Evolutionary conservation across 371 early-diverging fungal species (phyloP).

Genomic region (Choanephora cucurbitarum): DNA sequence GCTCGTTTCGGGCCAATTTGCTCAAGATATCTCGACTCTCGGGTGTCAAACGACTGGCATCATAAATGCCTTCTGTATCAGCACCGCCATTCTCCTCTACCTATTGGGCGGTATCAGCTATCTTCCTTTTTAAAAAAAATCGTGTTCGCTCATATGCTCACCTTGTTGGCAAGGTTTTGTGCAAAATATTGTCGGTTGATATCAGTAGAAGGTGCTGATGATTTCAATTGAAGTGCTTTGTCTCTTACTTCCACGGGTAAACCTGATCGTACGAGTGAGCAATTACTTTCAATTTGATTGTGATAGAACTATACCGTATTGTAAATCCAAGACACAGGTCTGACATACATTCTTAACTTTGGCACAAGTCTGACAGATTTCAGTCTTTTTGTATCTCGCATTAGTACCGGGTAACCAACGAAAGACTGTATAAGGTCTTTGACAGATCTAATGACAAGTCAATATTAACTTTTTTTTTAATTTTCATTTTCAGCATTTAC

Average conservation of each 20-base stretch:
- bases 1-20: conserved; percentile 83
- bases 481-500: conserved; percentile 25
- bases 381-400: conserved; percentile 96
- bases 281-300: too few relatives aligned
- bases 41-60: conserved; percentile 75
- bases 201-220: conserved; percentile 78
- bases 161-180: conserved; percentile 80
- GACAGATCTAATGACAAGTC: conserved; percentile 78
- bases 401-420: conserved; percentile 95
- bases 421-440: conserved; percentile 94
- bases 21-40: conserved; percentile 81
- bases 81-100: conserved; percentile 38
- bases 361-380: conserved; percentile 96
- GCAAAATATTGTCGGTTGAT: conserved; percentile 90
- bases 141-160: conserved; percentile 22
- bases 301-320: too few relatives aligned
- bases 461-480: too few relatives aligned
- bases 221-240: conserved; percentile 73
- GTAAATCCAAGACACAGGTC: conserved; percentile 93
- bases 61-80: conserved; percentile 52
- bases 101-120: conserved; percentile 14
- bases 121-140: neutral
- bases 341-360: conserved; percentile 98
- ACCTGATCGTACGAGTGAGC: conserved; percentile 32
- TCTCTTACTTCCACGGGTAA: conserved; percentile 95